Evolutionary conservation across 768 basidiomycete species (phyloP), one percentile per base, ranked within the genome.

Genomic region (Termitomyces sp.): DNA sequence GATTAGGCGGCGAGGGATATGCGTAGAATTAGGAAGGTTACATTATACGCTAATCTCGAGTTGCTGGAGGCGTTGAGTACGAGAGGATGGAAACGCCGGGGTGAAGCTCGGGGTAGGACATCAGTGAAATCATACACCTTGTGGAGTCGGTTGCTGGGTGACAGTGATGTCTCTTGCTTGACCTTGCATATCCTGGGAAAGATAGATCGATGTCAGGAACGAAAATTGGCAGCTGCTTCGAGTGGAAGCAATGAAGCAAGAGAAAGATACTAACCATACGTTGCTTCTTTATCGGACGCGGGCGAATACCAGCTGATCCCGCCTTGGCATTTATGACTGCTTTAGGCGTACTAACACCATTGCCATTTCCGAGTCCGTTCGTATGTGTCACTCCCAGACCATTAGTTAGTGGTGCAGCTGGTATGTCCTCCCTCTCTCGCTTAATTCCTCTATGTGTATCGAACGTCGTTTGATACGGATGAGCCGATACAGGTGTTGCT

Each of bases 201-300:
- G 34, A 10, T 37, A 43, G 32, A 34, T 37, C 24, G 44, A 39
- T 27, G 18, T 27, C 13, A 51, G 36, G 26, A n/a, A 39, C 26
- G 12, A 40, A 16, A 39, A 20, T 13, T 40, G 18, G 10, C 39
- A 40, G 12, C 26, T 27, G 34, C 40, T 32, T 37, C 52, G 26
- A 34, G 36, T 30, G 49, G 51, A 32, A 18, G 42, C 48, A 37
- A 64, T 34, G 43, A 62, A 57, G 51, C 32, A 39, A 53, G 6
- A 57, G 43, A 48, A 62, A 18, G 60, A 50, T 43, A 78, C 84
- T 65, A 64, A 90, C 89, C 84, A 88, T 76, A 60, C 87, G 80
- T 67, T 84, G 87, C 72, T 88, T 91, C 80, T 91, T 91, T 43
- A 86, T 67, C 22, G 89, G 89, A 62, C 89, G 77, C 30, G 88